Evolutionary conservation across 305 asterid genomes (phyloP), one percentile per base, ranked within the genome.

Genomic region (Fraxinus platypoda): DNA sequence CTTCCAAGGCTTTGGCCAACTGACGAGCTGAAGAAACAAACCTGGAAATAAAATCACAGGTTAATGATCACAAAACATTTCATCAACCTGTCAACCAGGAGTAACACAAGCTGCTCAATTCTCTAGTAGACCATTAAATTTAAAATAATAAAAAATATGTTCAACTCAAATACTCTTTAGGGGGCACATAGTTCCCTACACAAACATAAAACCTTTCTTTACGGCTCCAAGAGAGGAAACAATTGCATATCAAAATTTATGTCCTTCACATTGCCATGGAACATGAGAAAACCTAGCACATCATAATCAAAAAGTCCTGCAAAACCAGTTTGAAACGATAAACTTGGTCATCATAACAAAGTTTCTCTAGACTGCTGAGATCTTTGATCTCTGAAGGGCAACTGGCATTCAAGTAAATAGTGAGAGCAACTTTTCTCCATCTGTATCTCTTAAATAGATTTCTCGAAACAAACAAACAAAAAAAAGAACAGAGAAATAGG

Each of bases 11-110:
- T 86, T 96, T 96, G 82, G 97, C 97, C 87, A 96, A 87, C 82
- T 96, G 99, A 80, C 98, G 98, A 84, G 97, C 99, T 78, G 99
- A 94, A 72, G 97, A 89, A 85, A 93, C 94, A 89, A 95, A 88
- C 98, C 98, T 95, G 82, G 64, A 81, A 81, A 74, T 12, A 86
- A 78, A 77, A 80, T 52, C 68, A 33, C 72, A 78, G 62, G 81
- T 81, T 72, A 41, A 43, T 74, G 21, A 35, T 70, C 35, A 30
- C 31, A 82, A 57, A 70, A 30, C 28, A 28, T 28, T 30, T 66
- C 74, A 31, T 30, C 75, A 31, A 11, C 34, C 35, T 62, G 71
- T 62, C 15, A 23, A 62, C 71, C 71, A 9, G 71, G 33, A 62
- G 71, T 19, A 62, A 23, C 6, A 0, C 72, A 64, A 28, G 74